Conservation (phyloP, 2,329 filamentous ascomycete genomes). For the Teratosphaeria epicoccoides region DNA sequence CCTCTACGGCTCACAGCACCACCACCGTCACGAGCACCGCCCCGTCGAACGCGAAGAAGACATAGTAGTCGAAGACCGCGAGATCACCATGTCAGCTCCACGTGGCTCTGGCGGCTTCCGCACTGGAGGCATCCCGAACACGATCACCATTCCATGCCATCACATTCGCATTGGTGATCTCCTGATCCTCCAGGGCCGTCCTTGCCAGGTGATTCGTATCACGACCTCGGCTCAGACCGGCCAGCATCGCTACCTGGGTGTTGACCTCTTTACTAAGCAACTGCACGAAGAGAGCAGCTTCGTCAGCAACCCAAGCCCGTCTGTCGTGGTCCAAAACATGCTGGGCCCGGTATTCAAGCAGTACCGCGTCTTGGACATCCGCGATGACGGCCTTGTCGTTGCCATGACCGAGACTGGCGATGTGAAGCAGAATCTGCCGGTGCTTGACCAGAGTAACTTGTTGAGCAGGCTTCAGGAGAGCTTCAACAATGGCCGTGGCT, state of each 20-base stretch:
- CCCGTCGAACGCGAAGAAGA: slow-evolving; percentile 31
- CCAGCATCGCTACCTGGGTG: slow-evolving; percentile 99
- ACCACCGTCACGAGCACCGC: slow-evolving; percentile 23
- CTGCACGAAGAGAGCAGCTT: slow-evolving; percentile 97
- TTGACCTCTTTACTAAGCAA: slow-evolving; percentile 99
- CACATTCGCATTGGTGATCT: slow-evolving; percentile 99
- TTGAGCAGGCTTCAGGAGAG: slow-evolving; percentile 68
- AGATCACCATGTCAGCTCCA: slow-evolving; percentile 30
- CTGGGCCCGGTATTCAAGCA: slow-evolving; percentile 99
- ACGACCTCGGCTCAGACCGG: slow-evolving; percentile 94
- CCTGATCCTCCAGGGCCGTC: slow-evolving; percentile 95
- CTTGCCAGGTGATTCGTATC: slow-evolving; percentile 99
- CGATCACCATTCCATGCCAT: slow-evolving; percentile 97
- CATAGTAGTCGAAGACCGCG: slow-evolving; percentile 40
- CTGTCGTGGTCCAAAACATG: slow-evolving; percentile 98
- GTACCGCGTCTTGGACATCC: slow-evolving; percentile 97
- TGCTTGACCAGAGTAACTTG: slow-evolving; percentile 91
- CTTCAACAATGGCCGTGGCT: slow-evolving; percentile 86
- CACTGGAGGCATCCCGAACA: slow-evolving; percentile 50
- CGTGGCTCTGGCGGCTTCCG: slow-evolving; percentile 11
- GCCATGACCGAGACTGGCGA: slow-evolving; percentile 99
- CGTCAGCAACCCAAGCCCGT: slow-evolving; percentile 92
- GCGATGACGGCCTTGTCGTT: slow-evolving; percentile 69
- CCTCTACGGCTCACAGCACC: slow-evolving; percentile 26
- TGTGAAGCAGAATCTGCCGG: slow-evolving; percentile 88